Evolutionary conservation across 148 eudicot genomes (phyloP).

Genomic region (Euryodendron excelsum): DNA sequence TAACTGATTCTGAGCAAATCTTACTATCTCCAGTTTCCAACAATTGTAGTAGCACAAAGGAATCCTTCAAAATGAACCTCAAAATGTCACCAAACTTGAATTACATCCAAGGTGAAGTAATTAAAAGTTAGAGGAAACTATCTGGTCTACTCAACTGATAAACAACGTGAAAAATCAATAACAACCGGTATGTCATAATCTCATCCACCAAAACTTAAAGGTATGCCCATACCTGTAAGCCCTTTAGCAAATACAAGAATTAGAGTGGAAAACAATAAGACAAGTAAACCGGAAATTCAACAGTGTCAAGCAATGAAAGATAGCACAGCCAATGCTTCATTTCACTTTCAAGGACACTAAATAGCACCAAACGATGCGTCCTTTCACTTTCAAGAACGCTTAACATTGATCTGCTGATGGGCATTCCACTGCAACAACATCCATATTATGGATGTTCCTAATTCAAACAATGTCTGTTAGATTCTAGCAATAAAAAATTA

Average conservation of each 20-base stretch:
- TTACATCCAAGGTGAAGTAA: background rate
- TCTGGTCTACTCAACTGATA: background rate
- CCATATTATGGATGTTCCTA: slow-evolving; percentile 91
- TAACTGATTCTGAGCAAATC: background rate
- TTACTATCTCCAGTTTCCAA: background rate
- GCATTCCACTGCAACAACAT: slow-evolving; percentile 88
- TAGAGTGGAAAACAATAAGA: background rate
- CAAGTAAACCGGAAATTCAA: background rate
- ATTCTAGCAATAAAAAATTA: background rate
- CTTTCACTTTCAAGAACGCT: slow-evolving; percentile 14
- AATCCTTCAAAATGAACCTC: background rate
- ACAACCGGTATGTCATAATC: background rate
- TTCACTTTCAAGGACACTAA: slow-evolving; percentile 10
- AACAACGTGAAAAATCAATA: background rate
- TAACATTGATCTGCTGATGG: slow-evolving; percentile 30
- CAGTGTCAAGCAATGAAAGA: background rate
- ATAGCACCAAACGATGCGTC: background rate
- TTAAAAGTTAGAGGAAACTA: background rate
- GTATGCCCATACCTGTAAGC: background rate
- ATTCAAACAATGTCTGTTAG: slow-evolving; percentile 1
- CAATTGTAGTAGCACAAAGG: too few species aligned
- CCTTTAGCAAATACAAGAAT: background rate
- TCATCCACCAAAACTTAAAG: background rate
- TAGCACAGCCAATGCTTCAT: background rate
- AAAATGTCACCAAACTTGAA: background rate